phyloP scores from a whole-genome alignment of 345 rosid species.

The Linum usitatissimum region DNA sequence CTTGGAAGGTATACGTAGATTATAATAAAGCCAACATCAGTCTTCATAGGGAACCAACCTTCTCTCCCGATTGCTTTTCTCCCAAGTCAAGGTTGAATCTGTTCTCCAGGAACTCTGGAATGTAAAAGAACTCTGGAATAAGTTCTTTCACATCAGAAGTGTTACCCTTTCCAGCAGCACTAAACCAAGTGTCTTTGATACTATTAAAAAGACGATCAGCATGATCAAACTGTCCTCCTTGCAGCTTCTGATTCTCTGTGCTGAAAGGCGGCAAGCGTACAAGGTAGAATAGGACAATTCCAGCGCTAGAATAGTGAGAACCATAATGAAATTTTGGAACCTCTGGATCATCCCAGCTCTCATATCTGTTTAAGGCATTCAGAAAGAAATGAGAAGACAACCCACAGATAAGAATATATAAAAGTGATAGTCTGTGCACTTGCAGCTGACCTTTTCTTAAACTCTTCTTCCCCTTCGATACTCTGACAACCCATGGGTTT shows the following conservation, averaged over 20 bases:
- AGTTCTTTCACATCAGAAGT: constrained; percentile 98
- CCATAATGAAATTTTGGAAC: constrained; percentile 99
- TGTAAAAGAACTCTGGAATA: constrained; percentile 97
- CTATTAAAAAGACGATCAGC: constrained; percentile 98
- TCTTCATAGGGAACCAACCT: constrained; percentile 43
- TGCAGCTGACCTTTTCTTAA: constrained; percentile 68
- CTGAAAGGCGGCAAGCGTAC: constrained; percentile 97
- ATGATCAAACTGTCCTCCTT: constrained; percentile 99
- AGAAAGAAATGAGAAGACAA: constrained; percentile 3
- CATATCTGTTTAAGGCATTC: constrained; percentile 50
- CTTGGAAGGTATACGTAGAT: constrained; percentile 5
- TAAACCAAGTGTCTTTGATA: constrained; percentile 87
- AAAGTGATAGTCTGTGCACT: background rate
- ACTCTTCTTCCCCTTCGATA: constrained; percentile 91
- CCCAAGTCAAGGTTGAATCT: constrained; percentile 82
- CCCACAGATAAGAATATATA: background rate
- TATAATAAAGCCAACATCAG: constrained; percentile 5
- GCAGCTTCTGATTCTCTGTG: constrained; percentile 94
- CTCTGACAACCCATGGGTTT: constrained; percentile 99
- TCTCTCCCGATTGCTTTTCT: constrained; percentile 96
- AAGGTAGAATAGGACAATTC: constrained; percentile 96
- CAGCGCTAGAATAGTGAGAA: constrained; percentile 99
- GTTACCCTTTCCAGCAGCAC: constrained; percentile 98
- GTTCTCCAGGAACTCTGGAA: constrained; percentile 92
- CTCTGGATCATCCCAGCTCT: constrained; percentile 99